Base-by-base conservation (phyloP, 306 rosid genomes). In the Lathyrus aphaca region DNA sequence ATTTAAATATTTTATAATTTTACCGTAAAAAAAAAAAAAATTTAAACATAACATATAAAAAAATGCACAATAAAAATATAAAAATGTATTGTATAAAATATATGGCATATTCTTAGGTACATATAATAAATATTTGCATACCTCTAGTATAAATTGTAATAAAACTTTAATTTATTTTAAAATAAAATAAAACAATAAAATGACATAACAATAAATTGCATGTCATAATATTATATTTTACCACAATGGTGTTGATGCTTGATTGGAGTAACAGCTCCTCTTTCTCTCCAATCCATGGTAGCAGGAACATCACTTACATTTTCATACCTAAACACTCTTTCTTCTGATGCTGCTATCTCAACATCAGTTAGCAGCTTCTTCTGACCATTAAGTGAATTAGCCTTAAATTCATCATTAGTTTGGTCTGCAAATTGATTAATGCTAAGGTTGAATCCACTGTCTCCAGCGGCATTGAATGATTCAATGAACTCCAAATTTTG, bases 251-350 rank as follows among this genome's bases (percentile, higher is more conserved):
- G 62, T 15, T 77, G 75, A 13, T 73, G 35, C 25, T 69, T 73
- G 78, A 80, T 70, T 16, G n/a, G 76, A 62, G 71, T 74, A 27
- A 74, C 74, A 39, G 74, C 80, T 38, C 77, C 80, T 27, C 59
- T 14, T 39, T 61, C n/a, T 32, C 77, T 74, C 83, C 70, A 74
- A 8, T 74, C 83, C 5, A 74, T 19, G 51, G 37, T 7, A 11
- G 73, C 35, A 49, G 83, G 66, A 58, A 79, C 5, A 13, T 3
- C 15, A 10, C 57, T 50, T 11, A 66, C 12, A 23, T 45, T 57
- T 8, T 57, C 42, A 8, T 57, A 57, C 63, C 12, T 57, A 29
- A 57, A 57, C 11, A 11, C 5, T 3, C 5, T 0, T 57, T 57
- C 8, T 15, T 46, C 53, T 46, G 11, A 6, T 56, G 62, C 16